Conservation (phyloP, 371 early-diverging fungal species). For the Lichtheimia hyalospora region DNA sequence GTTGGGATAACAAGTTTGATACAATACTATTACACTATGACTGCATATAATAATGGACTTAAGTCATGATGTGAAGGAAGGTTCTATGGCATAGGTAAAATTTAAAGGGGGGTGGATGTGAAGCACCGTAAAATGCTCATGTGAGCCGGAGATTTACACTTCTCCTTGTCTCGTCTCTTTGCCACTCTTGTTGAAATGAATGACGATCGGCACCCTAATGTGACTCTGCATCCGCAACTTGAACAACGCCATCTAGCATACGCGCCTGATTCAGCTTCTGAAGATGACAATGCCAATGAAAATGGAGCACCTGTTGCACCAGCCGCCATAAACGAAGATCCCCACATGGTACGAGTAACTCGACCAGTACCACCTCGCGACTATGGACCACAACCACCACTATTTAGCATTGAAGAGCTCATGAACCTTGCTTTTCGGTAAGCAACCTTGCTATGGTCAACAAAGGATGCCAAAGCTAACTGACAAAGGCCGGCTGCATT, state of each 20-base stretch:
- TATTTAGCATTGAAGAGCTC: constrained; percentile 28
- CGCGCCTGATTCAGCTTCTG: constrained; percentile 6
- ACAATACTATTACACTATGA: too few relatives aligned
- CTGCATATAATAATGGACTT: too few relatives aligned
- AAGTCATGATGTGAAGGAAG: too few relatives aligned
- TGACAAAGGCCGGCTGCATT: constrained; percentile 67
- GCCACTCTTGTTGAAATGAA: neutral
- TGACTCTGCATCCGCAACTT: constrained; percentile 11
- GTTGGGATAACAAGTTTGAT: too few relatives aligned
- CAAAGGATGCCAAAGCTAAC: neutral
- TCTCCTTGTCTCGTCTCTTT: neutral
- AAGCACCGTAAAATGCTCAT: too few relatives aligned
- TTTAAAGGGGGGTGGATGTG: too few relatives aligned
- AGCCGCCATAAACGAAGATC: constrained; percentile 9
- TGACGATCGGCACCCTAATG: neutral
- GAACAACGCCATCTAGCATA: constrained; percentile 1
- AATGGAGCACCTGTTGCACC: constrained; percentile 13
- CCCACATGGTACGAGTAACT: constrained; percentile 33
- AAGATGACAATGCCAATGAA: constrained; percentile 10
- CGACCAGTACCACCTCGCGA: constrained; percentile 41
- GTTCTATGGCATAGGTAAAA: too few relatives aligned
- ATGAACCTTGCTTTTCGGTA: constrained; percentile 42
- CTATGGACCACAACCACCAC: constrained; percentile 28
- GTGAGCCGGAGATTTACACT: neutral
- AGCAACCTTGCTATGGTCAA: neutral